Conservation (phyloP, 2,329 filamentous ascomycete genomes). For the Cladosporium halotolerans region DNA sequence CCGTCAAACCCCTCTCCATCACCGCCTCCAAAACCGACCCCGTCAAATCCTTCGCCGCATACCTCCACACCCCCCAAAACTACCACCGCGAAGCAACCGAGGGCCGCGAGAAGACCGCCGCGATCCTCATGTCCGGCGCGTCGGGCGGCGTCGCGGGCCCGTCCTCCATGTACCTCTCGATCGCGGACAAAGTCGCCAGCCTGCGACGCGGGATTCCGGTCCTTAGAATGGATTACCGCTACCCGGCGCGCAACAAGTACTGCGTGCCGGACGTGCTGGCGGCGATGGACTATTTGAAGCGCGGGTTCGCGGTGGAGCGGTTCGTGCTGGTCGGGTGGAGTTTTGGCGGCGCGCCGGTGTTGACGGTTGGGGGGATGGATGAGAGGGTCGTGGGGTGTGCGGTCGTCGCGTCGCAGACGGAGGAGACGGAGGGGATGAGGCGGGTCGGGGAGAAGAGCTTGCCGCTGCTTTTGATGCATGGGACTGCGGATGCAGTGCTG, state of each 20-base stretch:
- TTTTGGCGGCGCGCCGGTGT: constrained; percentile 39
- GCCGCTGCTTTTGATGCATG: constrained; percentile 36
- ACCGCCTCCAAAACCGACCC: not conserved
- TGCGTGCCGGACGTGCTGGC: constrained; percentile 35
- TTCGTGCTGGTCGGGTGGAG: constrained; percentile 41
- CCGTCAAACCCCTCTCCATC: not conserved
- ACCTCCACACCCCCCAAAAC: not conserved
- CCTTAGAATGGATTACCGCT: constrained; percentile 38
- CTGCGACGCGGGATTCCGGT: constrained; percentile 33
- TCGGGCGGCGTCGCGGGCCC: constrained; percentile 38
- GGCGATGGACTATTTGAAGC: constrained; percentile 32
- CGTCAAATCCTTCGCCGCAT: not conserved
- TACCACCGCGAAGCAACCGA: not conserved
- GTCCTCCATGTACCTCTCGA: constrained; percentile 35
- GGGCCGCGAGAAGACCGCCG: constrained; percentile 30
- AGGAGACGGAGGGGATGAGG: constrained; percentile 30
- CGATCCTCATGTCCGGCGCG: constrained; percentile 35
- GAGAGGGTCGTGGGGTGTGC: constrained; percentile 33
- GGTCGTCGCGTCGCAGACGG: constrained; percentile 37
- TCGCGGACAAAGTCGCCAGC: constrained; percentile 37
- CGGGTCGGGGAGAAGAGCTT: constrained; percentile 25
- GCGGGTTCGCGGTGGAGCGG: constrained; percentile 25
- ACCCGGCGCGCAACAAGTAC: constrained; percentile 30
- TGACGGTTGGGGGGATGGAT: constrained; percentile 31
- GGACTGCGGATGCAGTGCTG: constrained; percentile 34